Percentiles rank a stretch among this genome's conserved stretches.
Conservation (phyloP, 2,329 filamentous ascomycete genomes). For the Knoxdaviesia capensis region DNA sequence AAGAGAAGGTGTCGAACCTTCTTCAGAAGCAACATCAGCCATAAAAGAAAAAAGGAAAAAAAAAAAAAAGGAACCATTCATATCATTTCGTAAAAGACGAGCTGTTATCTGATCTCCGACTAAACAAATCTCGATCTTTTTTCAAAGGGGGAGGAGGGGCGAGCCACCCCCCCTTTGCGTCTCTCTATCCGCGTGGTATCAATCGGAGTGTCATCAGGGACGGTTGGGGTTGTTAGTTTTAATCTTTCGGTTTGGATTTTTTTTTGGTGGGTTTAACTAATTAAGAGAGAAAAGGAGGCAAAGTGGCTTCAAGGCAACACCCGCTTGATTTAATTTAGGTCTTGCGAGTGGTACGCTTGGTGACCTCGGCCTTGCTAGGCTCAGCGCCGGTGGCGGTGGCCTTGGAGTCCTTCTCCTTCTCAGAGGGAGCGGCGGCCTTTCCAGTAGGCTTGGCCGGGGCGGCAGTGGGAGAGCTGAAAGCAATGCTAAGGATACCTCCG, state of each 20-base stretch:
- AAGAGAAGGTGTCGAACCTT: too few species aligned
- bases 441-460: conserved; percentile 55
- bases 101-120: too few species aligned
- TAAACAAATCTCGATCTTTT: too few species aligned
- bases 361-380: conserved; percentile 54
- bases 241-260: too few species aligned
- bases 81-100: neutral
- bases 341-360: conserved; percentile 36
- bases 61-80: neutral
- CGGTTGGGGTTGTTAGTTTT: too few species aligned
- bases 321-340: conserved; percentile 1
- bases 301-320: neutral
- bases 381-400: conserved; percentile 42
- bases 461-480: conserved; percentile 43
- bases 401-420: conserved; percentile 41
- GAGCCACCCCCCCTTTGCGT: neutral
- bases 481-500: conserved; percentile 41
- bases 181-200: neutral
- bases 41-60: neutral
- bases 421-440: conserved; percentile 43
- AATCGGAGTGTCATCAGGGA: too few species aligned
- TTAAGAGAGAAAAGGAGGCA: neutral
- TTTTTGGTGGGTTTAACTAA: neutral
- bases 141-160: neutral
- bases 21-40: too few species aligned